Evolutionary conservation across 2,329 filamentous ascomycete genomes (phyloP), one percentile per base, ranked within the genome.

Genomic region (Phyllosticta ampelicida): DNA sequence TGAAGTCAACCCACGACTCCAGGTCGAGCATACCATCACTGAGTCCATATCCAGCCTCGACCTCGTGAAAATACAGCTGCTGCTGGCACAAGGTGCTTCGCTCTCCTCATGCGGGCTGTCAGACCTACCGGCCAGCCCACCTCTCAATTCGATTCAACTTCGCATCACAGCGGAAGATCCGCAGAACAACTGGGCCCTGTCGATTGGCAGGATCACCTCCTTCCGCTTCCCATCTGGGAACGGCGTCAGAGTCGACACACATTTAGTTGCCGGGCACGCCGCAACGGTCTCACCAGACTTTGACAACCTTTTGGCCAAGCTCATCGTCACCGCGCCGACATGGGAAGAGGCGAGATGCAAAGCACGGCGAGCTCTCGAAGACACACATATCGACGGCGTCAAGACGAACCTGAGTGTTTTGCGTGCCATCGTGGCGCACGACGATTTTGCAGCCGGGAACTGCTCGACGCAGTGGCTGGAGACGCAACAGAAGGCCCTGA

Each of bases 21-120:
- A 84, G 64, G 82, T 85, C 48, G 82, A 85, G 62, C 82, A 84
- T 64, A 84, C 82, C 1, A 77, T 84, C 56, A 83, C 80, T 0
- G 82, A 85, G 62, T 74, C 72, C 3, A 77, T 86, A 8, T 76
- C 76, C 5, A 73, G 70, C 0, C 68, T 77, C 8, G 81, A 85
- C 60, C 72, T 85, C 3, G 81, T 84, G 16, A 75, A 76, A 62
- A 69, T 72, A 2, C 82, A 85, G 60, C 71, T 85, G 0, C 67
- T 77, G 1, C 67, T 84, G 8, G 75, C 80, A 1, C 79, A 82
- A 66, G 80, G 81, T 1, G 67, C 68, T 9, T 65, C 69, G 0
- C 68, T 80, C 0, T 48, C 68, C 5, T 16, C 55, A 13, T 48
- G 19, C 54, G n/a, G 10, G 9, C 48, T 18, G 26, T 20, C 66